Base-by-base conservation (phyloP, 345 rosid genomes). In the Erucastrum elatum region DNA sequence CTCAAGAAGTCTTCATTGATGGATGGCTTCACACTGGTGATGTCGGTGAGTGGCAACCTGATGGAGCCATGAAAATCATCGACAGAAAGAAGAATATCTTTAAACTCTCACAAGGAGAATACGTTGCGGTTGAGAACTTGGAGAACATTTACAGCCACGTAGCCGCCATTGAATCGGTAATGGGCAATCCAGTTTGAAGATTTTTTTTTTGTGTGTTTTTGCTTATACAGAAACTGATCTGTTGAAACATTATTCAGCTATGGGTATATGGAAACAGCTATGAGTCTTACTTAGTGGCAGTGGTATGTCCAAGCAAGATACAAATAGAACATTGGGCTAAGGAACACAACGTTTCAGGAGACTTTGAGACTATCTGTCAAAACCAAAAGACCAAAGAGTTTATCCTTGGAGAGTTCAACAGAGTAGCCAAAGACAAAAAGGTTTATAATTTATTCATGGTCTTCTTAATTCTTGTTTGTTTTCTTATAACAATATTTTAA, bases 1-100 rank as follows among this genome's bases (percentile, higher is more conserved):
- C 96, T 25, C 72, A 85, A 76, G 98, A 95, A 82, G 97, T 91
- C 69, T 8, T 95, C 81, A 65, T 85, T 71, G 98, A 93, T 81
- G 98, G 98, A 6, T 95, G 97, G 98, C 88, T 95, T 82, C 98
- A 93, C 82, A 95, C 98, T 80, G 99, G 99, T 87, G 99, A 95
- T 85, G 75, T 95, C 17, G 99, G 99, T 8, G 98, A 95, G 76
- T 93, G 99, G 99, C 99, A 93, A 88, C 87, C 90, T 3, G 86
- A 95, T 70, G 99, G 97, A 80, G 93, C 96, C 86, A 78, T 95
- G 96, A 95, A 90, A 76, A 89, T 93, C 55, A 87, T 95, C 41
- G 99, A 95, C 73, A 83, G 99, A 11, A 91, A 90, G 91, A 95
- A 95, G 76, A 95, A 95, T 75, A 95, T 95, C 56, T 95, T 93